A percentile compares a stretch with the other conserved stretches of the same genome.
Conservation (phyloP, 2,329 filamentous ascomycete species). For the Colletotrichum liaoningense region DNA sequence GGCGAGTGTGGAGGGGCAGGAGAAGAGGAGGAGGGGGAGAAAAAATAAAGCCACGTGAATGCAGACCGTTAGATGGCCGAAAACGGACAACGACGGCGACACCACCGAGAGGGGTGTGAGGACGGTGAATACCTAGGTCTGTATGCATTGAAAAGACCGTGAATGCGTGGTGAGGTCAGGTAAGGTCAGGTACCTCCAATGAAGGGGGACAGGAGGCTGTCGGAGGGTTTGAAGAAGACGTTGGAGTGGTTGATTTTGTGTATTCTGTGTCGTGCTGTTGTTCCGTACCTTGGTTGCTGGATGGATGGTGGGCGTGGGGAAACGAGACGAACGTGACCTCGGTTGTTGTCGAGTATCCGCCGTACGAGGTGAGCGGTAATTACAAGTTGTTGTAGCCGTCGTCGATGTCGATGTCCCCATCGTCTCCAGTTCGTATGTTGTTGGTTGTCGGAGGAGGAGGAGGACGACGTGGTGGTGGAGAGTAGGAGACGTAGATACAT, state of each 20-base stretch:
- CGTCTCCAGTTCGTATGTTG: background rate
- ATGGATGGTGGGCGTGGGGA: background rate
- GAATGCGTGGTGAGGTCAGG: background rate
- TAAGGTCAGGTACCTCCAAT: background rate
- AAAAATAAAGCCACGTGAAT: slow-evolving; percentile 27
- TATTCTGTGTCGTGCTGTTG: background rate
- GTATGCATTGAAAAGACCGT: background rate
- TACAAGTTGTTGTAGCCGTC: background rate
- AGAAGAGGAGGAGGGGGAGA: background rate
- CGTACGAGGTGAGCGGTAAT: background rate
- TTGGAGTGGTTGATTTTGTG: background rate
- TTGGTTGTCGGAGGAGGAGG: background rate
- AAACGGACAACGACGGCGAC: slow-evolving; percentile 20
- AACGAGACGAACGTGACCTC: background rate
- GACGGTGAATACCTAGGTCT: background rate
- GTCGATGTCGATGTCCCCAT: background rate
- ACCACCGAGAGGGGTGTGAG: background rate
- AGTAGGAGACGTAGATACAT: background rate
- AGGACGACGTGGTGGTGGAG: background rate
- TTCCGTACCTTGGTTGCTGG: background rate
- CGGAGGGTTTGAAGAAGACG: background rate
- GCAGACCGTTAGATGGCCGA: slow-evolving; percentile 21
- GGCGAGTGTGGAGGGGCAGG: slow-evolving; percentile 30
- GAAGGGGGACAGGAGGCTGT: background rate
- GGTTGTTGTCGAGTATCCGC: background rate